Evolutionary conservation across 192 early-diverging fungal species (phyloP).

Genomic region (Coemansia sp.): DNA sequence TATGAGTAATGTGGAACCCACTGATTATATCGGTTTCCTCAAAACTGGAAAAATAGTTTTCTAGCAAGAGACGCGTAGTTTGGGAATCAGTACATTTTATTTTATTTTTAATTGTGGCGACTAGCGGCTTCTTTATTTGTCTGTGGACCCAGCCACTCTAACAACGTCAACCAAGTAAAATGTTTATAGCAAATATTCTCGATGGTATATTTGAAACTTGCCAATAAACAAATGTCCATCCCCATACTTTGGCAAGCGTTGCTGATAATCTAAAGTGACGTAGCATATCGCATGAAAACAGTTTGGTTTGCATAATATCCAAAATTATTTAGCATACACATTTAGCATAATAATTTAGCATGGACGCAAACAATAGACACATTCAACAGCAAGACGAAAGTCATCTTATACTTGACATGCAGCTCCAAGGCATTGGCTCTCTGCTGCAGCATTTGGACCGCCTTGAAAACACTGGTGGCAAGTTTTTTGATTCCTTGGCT

Average conservation of each 20-base stretch:
- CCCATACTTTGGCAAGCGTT: not conserved
- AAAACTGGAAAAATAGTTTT: no score
- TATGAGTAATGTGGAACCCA: no score
- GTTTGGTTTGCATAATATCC: not conserved
- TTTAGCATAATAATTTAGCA: not conserved
- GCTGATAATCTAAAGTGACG: not conserved
- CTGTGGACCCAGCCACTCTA: no score
- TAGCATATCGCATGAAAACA: not conserved
- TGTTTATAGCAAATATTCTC: no score
- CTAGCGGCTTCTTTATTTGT: no score
- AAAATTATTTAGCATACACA: not conserved
- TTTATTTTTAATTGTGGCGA: no score
- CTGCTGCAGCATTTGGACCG: constrained; percentile 38
- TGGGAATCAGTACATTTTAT: no score
- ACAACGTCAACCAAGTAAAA: no score
- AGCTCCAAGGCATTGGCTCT: constrained; percentile 20
- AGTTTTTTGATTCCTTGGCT: constrained; percentile 45
- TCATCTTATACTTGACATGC: constrained; percentile 17
- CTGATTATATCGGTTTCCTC: no score
- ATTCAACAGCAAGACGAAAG: not conserved
- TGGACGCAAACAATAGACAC: not conserved
- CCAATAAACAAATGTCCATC: no score
- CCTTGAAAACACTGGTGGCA: constrained; percentile 34
- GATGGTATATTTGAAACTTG: no score
- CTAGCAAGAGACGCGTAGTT: no score